These are phyloP conservation scores for Bondarzewia mesenterica DNA, from an alignment of 1,284 basidiomycete genomes.

Conservation along the genomic window DNA sequence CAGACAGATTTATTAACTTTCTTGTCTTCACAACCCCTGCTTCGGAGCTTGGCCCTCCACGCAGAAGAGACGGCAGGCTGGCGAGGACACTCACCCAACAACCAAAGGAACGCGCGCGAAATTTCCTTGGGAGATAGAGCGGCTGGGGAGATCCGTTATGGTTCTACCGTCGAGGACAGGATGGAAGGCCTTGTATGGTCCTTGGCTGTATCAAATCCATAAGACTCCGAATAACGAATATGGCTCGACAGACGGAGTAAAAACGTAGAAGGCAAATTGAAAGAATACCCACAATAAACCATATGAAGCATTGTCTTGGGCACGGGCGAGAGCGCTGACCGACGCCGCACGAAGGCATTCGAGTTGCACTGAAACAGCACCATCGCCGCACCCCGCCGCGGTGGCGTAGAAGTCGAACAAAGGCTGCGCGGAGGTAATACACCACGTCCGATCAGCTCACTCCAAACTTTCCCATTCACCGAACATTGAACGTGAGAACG, in stretches of 20 bases:
- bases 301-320: slow-evolving; percentile 38
- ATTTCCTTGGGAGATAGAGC: slow-evolving; percentile 31
- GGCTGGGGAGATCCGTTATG: slow-evolving; percentile 39
- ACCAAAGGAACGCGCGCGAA: slow-evolving; percentile 46
- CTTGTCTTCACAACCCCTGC: not conserved
- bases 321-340: slow-evolving; percentile 40
- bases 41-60: not conserved
- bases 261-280: not conserved
- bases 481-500: not conserved
- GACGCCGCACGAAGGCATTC: slow-evolving; percentile 39
- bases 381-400: slow-evolving; percentile 37
- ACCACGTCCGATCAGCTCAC: not conserved
- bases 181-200: slow-evolving; percentile 30
- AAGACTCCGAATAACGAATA: not conserved
- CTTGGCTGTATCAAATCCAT: slow-evolving; percentile 20
- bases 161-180: slow-evolving; percentile 42
- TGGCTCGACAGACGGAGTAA: not conserved
- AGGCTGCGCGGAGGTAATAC: slow-evolving; percentile 25
- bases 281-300: no score
- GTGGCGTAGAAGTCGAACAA: slow-evolving; percentile 42
- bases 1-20: not conserved
- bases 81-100: slow-evolving; percentile 36
- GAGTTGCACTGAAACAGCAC: slow-evolving; percentile 27
- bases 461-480: no score
- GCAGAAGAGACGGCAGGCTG: no score